phyloP scores from a whole-genome alignment of 1,284 basidiomycete genomes.

The Melampsora americana region DNA sequence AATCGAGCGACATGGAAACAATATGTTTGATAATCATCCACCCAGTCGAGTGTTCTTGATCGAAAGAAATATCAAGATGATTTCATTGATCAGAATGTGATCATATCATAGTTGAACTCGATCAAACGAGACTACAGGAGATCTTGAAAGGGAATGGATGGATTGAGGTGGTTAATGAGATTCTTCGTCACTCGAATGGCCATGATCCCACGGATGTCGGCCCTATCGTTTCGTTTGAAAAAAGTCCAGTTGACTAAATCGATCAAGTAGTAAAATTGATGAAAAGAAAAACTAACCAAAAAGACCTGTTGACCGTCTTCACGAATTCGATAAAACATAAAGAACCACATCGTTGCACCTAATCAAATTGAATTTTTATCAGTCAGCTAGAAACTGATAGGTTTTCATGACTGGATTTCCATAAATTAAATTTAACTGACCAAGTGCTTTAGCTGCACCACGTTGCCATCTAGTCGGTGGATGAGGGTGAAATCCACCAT shows the following conservation, averaged over 20 bases:
- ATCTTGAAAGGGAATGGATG: too few relatives aligned
- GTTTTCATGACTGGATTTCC: neutral
- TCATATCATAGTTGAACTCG: too few relatives aligned
- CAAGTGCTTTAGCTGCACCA: conserved; percentile 28
- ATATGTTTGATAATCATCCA: too few relatives aligned
- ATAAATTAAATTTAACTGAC: neutral
- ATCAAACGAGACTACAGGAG: too few relatives aligned
- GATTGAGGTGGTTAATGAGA: too few relatives aligned
- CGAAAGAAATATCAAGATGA: too few relatives aligned
- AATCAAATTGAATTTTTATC: neutral
- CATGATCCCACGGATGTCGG: conserved; percentile 41
- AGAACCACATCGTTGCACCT: conserved; percentile 43
- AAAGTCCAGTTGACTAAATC: neutral
- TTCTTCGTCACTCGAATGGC: neutral
- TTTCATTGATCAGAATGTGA: too few relatives aligned
- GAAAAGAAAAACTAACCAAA: conserved; percentile 14
- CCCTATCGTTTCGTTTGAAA: conserved; percentile 10
- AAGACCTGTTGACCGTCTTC: conserved; percentile 41
- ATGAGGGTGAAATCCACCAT: conserved; percentile 38
- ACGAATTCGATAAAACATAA: conserved; percentile 39
- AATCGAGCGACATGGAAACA: too few relatives aligned
- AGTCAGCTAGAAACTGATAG: neutral
- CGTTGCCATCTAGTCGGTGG: conserved; percentile 33
- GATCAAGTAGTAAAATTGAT: neutral
- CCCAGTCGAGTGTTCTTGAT: too few relatives aligned